Conservation (phyloP, 108 stramenopile species). For the Stephanodiscus triporus region DNA sequence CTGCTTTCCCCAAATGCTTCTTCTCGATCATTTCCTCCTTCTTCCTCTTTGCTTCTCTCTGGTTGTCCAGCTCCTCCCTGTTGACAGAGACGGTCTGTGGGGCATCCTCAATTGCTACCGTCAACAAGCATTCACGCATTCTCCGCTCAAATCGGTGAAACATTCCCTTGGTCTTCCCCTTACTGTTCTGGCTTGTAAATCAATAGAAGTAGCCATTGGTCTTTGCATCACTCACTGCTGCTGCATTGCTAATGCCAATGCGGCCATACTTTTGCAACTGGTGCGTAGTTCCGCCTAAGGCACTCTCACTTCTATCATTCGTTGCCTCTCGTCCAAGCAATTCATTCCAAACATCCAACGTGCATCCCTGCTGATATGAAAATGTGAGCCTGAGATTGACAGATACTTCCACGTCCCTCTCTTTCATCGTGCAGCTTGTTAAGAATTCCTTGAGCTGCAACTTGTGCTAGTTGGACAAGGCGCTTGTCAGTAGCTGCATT, state of each 20-base stretch:
- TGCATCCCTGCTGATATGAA: background rate
- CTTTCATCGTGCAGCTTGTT: constrained; percentile 14
- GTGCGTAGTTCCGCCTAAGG: constrained; percentile 10
- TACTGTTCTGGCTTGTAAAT: background rate
- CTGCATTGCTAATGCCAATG: constrained; percentile 6
- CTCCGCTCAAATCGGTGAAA: constrained; percentile 15
- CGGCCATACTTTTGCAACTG: constrained; percentile 14
- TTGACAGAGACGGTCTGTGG: background rate
- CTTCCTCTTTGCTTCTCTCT: too few relatives aligned
- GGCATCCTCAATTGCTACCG: constrained; percentile 16
- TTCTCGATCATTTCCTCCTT: too few relatives aligned
- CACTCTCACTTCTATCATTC: constrained; percentile 25
- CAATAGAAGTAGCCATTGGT: constrained; percentile 2
- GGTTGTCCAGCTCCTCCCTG: background rate
- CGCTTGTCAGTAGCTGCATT: too few relatives aligned
- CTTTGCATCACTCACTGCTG: constrained; percentile 10
- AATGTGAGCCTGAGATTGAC: background rate
- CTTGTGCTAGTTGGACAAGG: background rate
- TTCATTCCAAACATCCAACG: background rate
- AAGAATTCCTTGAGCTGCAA: background rate
- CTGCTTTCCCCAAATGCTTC: too few relatives aligned
- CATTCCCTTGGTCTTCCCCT: background rate
- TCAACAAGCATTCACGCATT: background rate
- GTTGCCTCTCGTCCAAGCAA: constrained; percentile 19
- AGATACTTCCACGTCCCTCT: constrained; percentile 23